phyloP scores from a whole-genome alignment of 768 basidiomycete species.

The Podaxis sp. region DNA sequence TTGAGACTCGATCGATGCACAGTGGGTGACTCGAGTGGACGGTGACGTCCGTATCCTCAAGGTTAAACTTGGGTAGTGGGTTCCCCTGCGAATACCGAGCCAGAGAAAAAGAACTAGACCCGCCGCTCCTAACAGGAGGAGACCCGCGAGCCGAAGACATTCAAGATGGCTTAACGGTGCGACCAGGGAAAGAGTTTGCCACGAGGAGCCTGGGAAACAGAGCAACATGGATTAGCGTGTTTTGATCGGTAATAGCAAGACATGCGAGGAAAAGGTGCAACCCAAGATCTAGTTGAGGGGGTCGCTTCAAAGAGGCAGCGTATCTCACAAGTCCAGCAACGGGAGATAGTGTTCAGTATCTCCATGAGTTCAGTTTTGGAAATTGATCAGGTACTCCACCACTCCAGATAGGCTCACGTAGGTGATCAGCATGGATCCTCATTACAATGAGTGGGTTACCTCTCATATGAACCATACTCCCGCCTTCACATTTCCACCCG shows the following conservation, averaged over 20 bases:
- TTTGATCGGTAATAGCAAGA: slow-evolving; percentile 44
- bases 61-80: slow-evolving; percentile 51
- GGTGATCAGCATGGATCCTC: slow-evolving; percentile 23
- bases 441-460: slow-evolving; percentile 17
- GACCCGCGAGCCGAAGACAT: slow-evolving; percentile 44
- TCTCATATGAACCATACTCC: not conserved
- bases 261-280: not conserved
- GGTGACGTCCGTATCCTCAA: slow-evolving; percentile 33
- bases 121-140: slow-evolving; percentile 32
- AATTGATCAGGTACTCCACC: slow-evolving; percentile 27
- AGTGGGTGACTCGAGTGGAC: not conserved
- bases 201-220: slow-evolving; percentile 56
- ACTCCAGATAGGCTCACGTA: slow-evolving; percentile 32
- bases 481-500: slow-evolving; percentile 23
- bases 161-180: slow-evolving; percentile 62
- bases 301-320: slow-evolving; percentile 27
- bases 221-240: slow-evolving; percentile 69
- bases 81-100: slow-evolving; percentile 42
- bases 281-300: too few species aligned
- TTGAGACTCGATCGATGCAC: slow-evolving; percentile 12
- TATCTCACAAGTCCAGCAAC: slow-evolving; percentile 52
- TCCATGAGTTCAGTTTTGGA: slow-evolving; percentile 73
- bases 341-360: slow-evolving; percentile 69
- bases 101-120: slow-evolving; percentile 39
- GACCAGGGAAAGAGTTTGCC: slow-evolving; percentile 55